Evolutionary conservation across 2,329 filamentous ascomycete species (phyloP).

Genomic region (Penicillium brasilianum): DNA sequence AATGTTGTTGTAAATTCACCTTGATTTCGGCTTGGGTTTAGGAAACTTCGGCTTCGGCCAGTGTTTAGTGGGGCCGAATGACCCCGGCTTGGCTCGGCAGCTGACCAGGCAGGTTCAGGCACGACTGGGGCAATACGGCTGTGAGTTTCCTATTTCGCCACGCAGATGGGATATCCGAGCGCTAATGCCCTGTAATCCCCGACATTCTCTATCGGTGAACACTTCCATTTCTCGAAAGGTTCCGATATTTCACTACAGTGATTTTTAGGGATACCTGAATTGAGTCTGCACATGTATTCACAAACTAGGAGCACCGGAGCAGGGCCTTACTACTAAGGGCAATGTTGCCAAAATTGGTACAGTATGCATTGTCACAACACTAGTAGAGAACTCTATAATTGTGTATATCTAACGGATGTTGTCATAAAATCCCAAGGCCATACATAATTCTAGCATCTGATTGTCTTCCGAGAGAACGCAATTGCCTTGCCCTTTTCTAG

Average conservation of each 20-base stretch:
- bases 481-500: conserved; percentile 5
- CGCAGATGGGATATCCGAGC: too few relatives aligned
- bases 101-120: too few relatives aligned
- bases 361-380: background rate
- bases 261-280: background rate
- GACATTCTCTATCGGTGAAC: too few relatives aligned
- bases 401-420: background rate
- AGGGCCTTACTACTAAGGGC: background rate
- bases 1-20: background rate
- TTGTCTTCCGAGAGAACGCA: background rate
- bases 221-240: background rate
- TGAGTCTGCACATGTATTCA: background rate
- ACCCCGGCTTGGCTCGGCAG: too few relatives aligned
- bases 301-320: background rate
- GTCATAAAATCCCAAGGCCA: background rate
- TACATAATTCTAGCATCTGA: background rate
- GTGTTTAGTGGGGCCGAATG: background rate
- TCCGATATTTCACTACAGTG: background rate
- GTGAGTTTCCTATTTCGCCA: too few relatives aligned
- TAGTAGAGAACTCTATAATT: background rate
- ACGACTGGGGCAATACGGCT: too few relatives aligned
- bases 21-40: background rate
- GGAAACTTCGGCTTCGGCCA: background rate
- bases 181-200: too few relatives aligned
- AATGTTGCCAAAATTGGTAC: background rate